Conservation (phyloP, 805 yeast genomes). For the Pichia occidentalis region DNA sequence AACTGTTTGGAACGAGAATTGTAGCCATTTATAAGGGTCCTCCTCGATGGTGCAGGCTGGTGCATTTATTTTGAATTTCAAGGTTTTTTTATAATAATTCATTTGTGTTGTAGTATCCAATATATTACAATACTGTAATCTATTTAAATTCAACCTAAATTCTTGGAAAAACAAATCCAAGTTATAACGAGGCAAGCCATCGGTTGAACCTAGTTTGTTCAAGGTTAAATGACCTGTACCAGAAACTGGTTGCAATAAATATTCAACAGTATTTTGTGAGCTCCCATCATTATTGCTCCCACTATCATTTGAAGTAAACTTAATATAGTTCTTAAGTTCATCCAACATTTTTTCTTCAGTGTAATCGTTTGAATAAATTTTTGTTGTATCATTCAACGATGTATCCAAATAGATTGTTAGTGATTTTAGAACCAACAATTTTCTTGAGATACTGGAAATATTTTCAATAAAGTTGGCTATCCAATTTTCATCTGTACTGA, state of each 20-base stretch:
- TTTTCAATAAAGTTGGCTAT: conserved; percentile 75
- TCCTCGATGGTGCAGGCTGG: conserved; percentile 53
- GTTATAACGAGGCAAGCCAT: conserved; percentile 57
- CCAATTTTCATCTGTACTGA: conserved; percentile 84
- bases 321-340: conserved; percentile 42
- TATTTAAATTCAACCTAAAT: conserved; percentile 78
- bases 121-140: conserved; percentile 76
- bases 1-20: conserved; percentile 73
- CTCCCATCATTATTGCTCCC: too few species aligned
- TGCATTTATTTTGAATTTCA: conserved; percentile 62
- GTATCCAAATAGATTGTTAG: conserved; percentile 84
- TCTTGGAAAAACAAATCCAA: conserved; percentile 80
- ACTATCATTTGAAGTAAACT: conserved; percentile 22
- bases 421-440: conserved; percentile 66
- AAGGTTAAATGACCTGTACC: conserved; percentile 80
- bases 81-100: conserved; percentile 71
- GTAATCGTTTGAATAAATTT: conserved; percentile 44
- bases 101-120: conserved; percentile 76
- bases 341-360: conserved; percentile 42
- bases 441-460: conserved; percentile 59
- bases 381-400: conserved; percentile 33
- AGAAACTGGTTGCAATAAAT: conserved; percentile 75
- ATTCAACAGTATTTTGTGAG: conserved; percentile 36
- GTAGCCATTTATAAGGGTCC: conserved; percentile 75
- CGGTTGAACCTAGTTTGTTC: conserved; percentile 73